Base-by-base conservation (phyloP, 345 rosid genomes). In the Eucalyptus cladocalyx region DNA sequence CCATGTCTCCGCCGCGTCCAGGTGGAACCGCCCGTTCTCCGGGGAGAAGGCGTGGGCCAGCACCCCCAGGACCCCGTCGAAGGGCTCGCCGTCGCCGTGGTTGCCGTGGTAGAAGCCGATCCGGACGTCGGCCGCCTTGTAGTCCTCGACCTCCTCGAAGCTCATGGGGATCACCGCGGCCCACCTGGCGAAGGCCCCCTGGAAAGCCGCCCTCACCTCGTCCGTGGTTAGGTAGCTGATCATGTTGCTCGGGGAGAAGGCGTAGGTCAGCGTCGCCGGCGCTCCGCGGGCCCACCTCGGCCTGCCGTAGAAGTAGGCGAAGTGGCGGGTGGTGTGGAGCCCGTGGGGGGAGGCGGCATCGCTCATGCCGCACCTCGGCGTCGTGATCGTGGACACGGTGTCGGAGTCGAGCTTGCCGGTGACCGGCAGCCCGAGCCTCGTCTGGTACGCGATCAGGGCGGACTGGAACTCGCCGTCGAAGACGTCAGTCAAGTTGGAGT, bases 31-130 rank as follows among this genome's bases (percentile, higher is more conserved):
- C 87, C 99, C 99, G 87, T 94, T 96, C 87, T 94, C 95, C 51
- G 99, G 99, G 43, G 99, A 95, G 88, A 97, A 97, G 7, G 99
- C 97, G 90, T 97, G 99, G 10, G 94, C 99, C 88, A 97, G 89
- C 45, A 97, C 96, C 49, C 99, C 98, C 15, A 96, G 90, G 28
- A 95, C 98, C 76, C 99, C 99, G 89, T 97, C 99, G 54, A 97
- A 97, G 91, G 99, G 94, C 62, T 94, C 88, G 1, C 99, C 97
- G 80, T 97, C 99, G 14, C 99, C 98, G 90, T 97, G 99, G 80
- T 94, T 96, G 2, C 95, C 93, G 3, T 81, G 26, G 87, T 92
- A 95, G 62, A 97, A 97, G 58, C 97, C 98, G 86, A 97, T 97
- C 62, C 65, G 92, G 34, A 97, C 91, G 87, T 97, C 94, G 5